Base-by-base conservation (phyloP, 108 stramenopile species). In the Pseudonitzschia pungens region DNA sequence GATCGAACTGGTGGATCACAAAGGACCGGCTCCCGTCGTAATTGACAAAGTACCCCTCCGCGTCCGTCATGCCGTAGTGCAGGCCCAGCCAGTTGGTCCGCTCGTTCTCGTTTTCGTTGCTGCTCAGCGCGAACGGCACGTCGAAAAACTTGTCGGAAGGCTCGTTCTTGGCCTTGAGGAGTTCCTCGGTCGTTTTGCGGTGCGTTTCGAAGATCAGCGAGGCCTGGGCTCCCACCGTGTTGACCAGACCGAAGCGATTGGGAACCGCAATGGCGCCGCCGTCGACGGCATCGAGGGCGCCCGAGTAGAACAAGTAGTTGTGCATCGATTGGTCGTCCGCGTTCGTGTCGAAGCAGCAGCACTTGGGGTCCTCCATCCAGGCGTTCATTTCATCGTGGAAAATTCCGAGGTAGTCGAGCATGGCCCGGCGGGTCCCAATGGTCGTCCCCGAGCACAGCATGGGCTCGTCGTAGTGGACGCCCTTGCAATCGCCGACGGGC, bases 311-410 rank as follows among this genome's bases (percentile, higher is more conserved):
- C 57, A 92, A 67, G 60, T 86, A 90, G 66, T 92, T 92, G 78
- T 92, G 91, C 71, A 92, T 89, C n/a, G 80, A 79, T 75, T 92
- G 91, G 56, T 92, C 84, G 53, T 85, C 84, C 16, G 80, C 91
- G 21, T 75, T 56, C 69, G 77, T 88, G 26, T 79, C 67, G 45
- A 74, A 68, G 26, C 85, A 79, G 26, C 84, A 79, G 59, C 86
- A 87, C 31, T 89, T 83, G 51, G 69, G 62, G 66, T 75, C 52
- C 21, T 52, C 54, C 24, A 77, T 87, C 91, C 89, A 90, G 20
- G 54, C 58, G 32, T 81, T 75, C 73, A 92, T 87, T 80, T 92
- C 91, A 41, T 76, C 70, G 73, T 77, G 65, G 86, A 92, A 89
- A 12, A 73, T 75, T 31, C 84, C 64, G 14, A 92, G 65, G 65